Evolutionary conservation across 495 filamentous ascomycete species (phyloP).

Genomic region (Hapsidospora chrysogenum): DNA sequence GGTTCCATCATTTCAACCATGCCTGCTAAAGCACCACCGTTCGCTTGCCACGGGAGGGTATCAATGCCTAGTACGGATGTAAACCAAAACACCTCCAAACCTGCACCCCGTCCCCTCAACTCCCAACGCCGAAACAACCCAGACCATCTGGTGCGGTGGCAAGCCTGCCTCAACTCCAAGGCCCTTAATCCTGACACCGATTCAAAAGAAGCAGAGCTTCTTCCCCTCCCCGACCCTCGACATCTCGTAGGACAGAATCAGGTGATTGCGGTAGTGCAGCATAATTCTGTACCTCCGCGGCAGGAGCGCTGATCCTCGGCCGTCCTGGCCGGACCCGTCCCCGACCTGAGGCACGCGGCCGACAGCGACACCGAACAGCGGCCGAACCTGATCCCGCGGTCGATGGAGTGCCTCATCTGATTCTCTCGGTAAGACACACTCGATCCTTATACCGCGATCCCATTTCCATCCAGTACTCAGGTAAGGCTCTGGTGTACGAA

Average conservation of each 20-base stretch:
- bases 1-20: no score
- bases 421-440: constrained; percentile 22
- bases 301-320: constrained; percentile 15
- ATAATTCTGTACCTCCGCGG: constrained; percentile 49
- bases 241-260: constrained; percentile 70
- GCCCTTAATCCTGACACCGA: no score
- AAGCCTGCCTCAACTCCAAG: no score
- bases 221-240: background rate
- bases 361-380: constrained; percentile 25
- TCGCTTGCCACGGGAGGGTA: no score
- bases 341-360: constrained; percentile 28
- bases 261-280: constrained; percentile 59
- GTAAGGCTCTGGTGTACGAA: constrained; percentile 2
- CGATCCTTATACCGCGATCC: constrained; percentile 23
- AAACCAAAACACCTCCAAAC: no score
- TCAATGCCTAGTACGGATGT: no score
- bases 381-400: constrained; percentile 13
- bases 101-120: no score
- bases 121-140: no score
- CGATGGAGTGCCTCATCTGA: constrained; percentile 16
- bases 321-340: constrained; percentile 19
- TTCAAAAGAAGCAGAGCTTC: constrained; percentile 1
- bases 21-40: no score
- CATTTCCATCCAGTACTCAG: background rate
- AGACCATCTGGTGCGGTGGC: no score